These are phyloP conservation scores for Saccharomycopsis sp. DNA, from an alignment of 805 yeast genomes.

Conservation along the genomic window DNA sequence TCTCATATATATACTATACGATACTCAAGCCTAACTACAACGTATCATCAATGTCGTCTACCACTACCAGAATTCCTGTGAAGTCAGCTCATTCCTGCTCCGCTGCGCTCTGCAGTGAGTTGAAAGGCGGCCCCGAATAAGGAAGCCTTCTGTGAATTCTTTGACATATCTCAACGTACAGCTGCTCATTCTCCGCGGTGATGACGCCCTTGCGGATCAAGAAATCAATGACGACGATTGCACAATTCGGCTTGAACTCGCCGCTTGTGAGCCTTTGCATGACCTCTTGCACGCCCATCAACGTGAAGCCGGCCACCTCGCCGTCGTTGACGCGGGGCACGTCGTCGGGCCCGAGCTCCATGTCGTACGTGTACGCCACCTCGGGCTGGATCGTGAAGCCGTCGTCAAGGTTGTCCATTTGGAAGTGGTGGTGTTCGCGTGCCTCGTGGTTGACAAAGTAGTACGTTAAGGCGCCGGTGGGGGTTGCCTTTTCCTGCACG, in stretches of 20 bases:
- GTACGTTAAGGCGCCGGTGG: slow-evolving; percentile 67
- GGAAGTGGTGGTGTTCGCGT: not conserved
- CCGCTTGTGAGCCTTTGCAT: slow-evolving; percentile 38
- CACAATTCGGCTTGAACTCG: slow-evolving; percentile 88
- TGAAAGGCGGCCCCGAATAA: no score
- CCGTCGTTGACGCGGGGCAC: slow-evolving; percentile 57
- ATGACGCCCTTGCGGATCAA: slow-evolving; percentile 76
- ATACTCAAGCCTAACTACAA: no score
- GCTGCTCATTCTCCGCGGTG: slow-evolving; percentile 55
- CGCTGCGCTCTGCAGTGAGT: not conserved
- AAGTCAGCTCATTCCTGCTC: not conserved
- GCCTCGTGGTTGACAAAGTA: not conserved
- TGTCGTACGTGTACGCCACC: slow-evolving; percentile 71
- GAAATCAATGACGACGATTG: slow-evolving; percentile 69
- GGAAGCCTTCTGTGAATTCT: slow-evolving; percentile 64
- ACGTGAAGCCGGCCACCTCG: slow-evolving; percentile 65
- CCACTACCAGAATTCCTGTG: not conserved
- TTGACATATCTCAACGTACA: slow-evolving; percentile 48
- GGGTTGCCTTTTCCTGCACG: slow-evolving; percentile 35
- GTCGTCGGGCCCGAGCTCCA: slow-evolving; percentile 36
- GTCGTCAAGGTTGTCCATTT: slow-evolving; percentile 27
- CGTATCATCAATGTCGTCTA: no score
- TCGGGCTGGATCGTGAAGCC: slow-evolving; percentile 77
- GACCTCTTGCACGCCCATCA: slow-evolving; percentile 55
- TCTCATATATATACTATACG: no score